Base-by-base conservation (phyloP, 2,329 filamentous ascomycete species). In the Karstenula rhodostoma region DNA sequence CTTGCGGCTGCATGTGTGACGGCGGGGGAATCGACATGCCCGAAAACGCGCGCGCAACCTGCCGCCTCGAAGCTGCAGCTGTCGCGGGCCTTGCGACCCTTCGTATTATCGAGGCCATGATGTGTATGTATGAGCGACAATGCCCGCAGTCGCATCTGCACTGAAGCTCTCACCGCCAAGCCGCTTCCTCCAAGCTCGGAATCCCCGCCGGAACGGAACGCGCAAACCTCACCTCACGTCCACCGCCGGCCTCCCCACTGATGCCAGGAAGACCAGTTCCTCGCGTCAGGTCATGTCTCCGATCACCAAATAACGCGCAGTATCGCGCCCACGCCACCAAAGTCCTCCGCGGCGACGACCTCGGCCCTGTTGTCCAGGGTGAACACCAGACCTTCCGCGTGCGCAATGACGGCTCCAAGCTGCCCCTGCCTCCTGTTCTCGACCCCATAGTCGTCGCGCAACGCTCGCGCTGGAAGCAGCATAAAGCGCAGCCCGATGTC, bases 371-470 rank as follows among this genome's bases (percentile, higher is more conserved):
- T 19, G 58, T 66, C 52, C 62, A 75, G 51, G 67, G 78, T 69
- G 74, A 69, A 9, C 67, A 73, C 56, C 62, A 68, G 25, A 77
- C 70, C 42, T 66, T 75, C 48, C 73, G 77, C 55, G 32, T 64
- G 6, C 77, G 78, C 47, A 68, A 74, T 60, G 66, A 77, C 65
- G 73, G 75, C 33, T 68, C 64, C 23, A 65, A 68, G 17, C 76
- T 86, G 0, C 83, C 83, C 6, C 59, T 84, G 0, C 83, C 84
- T 10, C 82, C 82, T 0, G 58, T 84, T 7, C 79, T 85, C 73
- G 81, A 85, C 59, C 78, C 81, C 0, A 57, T 75, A 51, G 75
- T 77, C n/a, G 59, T 79, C 2, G 67, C 71, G 17, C 75, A 78
- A 33, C 71, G 75, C 57, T 59, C 73, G 22, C 72, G 69, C 37